phyloP scores from a whole-genome alignment of 1,284 basidiomycete species.

The Athelia sp. region DNA sequence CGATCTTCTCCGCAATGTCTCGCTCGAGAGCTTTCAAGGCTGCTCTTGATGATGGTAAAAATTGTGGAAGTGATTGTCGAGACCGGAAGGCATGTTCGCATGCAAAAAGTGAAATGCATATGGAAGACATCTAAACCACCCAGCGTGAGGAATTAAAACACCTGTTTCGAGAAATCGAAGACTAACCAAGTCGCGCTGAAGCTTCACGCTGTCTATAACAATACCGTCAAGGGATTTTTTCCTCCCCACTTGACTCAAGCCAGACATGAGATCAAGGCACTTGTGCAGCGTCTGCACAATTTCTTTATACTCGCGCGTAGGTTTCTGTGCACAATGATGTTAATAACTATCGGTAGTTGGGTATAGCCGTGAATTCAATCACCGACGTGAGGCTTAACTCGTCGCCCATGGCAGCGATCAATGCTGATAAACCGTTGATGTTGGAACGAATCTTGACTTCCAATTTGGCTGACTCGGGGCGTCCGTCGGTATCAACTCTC shows the following conservation, averaged over 20 bases:
- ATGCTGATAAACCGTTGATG: conserved; percentile 31
- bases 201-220: conserved; percentile 34
- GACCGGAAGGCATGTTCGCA: conserved; percentile 46
- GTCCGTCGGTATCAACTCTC: conserved; percentile 24
- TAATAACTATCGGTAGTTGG: too few species aligned
- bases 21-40: conserved; percentile 32
- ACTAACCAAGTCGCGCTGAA: conserved; percentile 40
- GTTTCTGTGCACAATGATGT: conserved; percentile 32
- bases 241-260: conserved; percentile 42
- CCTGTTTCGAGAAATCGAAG: not conserved
- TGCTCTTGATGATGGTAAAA: conserved; percentile 41
- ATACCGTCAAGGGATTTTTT: conserved; percentile 43
- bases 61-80: conserved; percentile 45
- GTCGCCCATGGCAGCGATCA: conserved; percentile 40
- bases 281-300: conserved; percentile 35
- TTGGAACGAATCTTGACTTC: conserved; percentile 39
- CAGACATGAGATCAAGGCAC: conserved; percentile 40
- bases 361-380: too few species aligned
- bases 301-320: conserved; percentile 39
- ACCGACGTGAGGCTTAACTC: conserved; percentile 49
- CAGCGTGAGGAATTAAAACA: not conserved
- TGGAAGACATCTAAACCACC: conserved; percentile 26
- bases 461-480: conserved; percentile 32
- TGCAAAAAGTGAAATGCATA: conserved; percentile 44
- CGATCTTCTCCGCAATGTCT: conserved; percentile 32